Conservation (phyloP, 192 early-diverging fungal genomes). For the Gaertneriomyces semiglobifer region DNA sequence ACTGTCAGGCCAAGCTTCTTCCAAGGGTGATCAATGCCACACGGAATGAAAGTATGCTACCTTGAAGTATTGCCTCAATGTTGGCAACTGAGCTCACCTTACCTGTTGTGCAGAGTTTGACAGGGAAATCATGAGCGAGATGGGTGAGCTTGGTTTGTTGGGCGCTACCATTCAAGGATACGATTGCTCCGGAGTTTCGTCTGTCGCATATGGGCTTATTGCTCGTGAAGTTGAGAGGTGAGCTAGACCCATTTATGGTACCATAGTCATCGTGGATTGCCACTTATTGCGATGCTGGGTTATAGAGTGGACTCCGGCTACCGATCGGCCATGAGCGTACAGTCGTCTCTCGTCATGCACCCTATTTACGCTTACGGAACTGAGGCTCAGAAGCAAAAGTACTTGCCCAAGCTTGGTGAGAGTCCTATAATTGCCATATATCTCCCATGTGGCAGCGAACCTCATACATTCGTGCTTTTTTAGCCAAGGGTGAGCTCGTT, state of each 20-base stretch:
- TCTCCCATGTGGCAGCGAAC: not conserved
- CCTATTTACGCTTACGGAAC: constrained; percentile 96
- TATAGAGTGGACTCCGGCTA: constrained; percentile 89
- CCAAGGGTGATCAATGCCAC: constrained; percentile 82
- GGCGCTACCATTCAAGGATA: constrained; percentile 94
- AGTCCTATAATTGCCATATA: constrained; percentile 1
- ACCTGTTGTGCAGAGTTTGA: constrained; percentile 65
- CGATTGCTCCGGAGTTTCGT: constrained; percentile 95
- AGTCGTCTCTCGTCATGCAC: constrained; percentile 98
- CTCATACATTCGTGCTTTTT: too few relatives aligned
- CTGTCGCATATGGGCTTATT: constrained; percentile 92
- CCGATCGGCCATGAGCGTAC: constrained; percentile 96
- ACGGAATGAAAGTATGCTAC: constrained; percentile 73
- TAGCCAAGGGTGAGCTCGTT: constrained; percentile 81
- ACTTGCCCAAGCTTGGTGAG: constrained; percentile 77
- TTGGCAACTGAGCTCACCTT: not conserved
- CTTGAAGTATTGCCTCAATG: not conserved
- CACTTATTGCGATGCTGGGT: not conserved
- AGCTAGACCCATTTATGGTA: not conserved
- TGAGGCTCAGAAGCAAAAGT: constrained; percentile 84
- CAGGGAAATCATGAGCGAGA: constrained; percentile 83
- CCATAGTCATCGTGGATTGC: not conserved
- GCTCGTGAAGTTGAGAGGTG: constrained; percentile 93
- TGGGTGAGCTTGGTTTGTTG: constrained; percentile 89
- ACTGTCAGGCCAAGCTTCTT: constrained; percentile 85